These are phyloP conservation scores for Capsicum rhomboideum DNA, from an alignment of 257 asterid genomes.

Conservation along the genomic window DNA sequence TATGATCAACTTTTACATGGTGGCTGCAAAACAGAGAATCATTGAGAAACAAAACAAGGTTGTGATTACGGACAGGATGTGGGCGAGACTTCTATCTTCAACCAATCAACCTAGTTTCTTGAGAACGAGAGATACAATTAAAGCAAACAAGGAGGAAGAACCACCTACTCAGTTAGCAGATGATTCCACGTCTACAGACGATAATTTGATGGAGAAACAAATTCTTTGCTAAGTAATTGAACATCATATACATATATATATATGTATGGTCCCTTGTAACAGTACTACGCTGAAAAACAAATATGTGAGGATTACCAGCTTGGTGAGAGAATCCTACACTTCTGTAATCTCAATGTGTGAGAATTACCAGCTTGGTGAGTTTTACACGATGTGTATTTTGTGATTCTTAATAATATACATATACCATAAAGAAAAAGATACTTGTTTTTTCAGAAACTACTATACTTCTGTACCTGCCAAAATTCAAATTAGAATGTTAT, in stretches of 20 bases:
- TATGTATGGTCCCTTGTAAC: neutral
- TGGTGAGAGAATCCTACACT: neutral
- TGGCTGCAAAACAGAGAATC: conserved; percentile 44
- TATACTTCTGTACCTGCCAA: neutral
- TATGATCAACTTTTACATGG: neutral
- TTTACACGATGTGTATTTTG: neutral
- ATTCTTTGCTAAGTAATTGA: neutral
- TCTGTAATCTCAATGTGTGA: neutral
- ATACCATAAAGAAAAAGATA: neutral
- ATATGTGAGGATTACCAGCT: neutral
- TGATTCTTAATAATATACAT: neutral
- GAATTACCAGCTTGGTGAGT: neutral
- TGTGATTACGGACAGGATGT: conserved; percentile 94
- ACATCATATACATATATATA: neutral
- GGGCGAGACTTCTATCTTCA: conserved; percentile 90
- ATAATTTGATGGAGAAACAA: neutral
- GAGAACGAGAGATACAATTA: conserved; percentile 18
- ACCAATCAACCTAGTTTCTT: conserved; percentile 93
- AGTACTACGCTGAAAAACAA: neutral
- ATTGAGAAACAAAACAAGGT: conserved; percentile 64
- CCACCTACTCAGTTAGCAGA: conserved; percentile 19
- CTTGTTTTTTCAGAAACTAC: neutral
- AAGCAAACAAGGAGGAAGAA: conserved; percentile 22
- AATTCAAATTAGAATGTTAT: no score
- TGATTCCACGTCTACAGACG: conserved; percentile 1